Conservation (phyloP, 2,329 filamentous ascomycete species). For the Neopestalotiopsis sp. region DNA sequence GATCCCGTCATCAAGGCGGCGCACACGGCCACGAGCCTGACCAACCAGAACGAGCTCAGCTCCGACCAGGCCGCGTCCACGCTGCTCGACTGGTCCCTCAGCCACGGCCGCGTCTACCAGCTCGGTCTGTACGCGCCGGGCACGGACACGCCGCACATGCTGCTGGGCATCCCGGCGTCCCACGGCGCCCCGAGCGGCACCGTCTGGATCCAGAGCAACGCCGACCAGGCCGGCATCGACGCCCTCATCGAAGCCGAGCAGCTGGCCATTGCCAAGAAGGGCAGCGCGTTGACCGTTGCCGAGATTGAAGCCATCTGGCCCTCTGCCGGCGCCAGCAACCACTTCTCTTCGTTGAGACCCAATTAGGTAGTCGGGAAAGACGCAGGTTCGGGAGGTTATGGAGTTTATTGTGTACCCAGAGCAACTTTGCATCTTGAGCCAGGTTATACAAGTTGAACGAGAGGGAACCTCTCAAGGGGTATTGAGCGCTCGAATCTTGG, state of each 20-base stretch:
- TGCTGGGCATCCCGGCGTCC: neutral
- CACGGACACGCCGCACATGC: neutral
- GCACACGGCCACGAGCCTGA: neutral
- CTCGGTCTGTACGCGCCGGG: constrained; percentile 9
- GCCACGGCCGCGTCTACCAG: neutral
- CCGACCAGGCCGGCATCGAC: neutral
- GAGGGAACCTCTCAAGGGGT: too few relatives aligned
- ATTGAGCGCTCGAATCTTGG: neutral
- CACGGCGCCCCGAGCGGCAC: neutral
- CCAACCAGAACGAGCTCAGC: constrained; percentile 16
- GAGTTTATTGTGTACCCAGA: too few relatives aligned
- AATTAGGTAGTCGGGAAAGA: too few relatives aligned
- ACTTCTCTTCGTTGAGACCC: neutral
- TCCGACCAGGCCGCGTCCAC: constrained; percentile 16
- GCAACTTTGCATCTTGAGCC: too few relatives aligned
- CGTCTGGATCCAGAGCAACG: constrained; percentile 7
- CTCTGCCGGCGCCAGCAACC: neutral
- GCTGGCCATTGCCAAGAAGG: neutral
- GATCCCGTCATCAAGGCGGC: neutral
- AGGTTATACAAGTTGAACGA: too few relatives aligned
- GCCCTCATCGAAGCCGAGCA: neutral
- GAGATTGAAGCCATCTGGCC: neutral
- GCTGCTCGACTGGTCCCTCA: constrained; percentile 10
- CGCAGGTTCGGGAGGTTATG: too few relatives aligned
- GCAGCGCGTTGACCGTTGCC: neutral